Percentiles rank a stretch among this genome's conserved stretches.
These are phyloP conservation scores for Zarea fungicola DNA, from an alignment of 2,329 filamentous ascomycete genomes.

Conservation along the genomic window DNA sequence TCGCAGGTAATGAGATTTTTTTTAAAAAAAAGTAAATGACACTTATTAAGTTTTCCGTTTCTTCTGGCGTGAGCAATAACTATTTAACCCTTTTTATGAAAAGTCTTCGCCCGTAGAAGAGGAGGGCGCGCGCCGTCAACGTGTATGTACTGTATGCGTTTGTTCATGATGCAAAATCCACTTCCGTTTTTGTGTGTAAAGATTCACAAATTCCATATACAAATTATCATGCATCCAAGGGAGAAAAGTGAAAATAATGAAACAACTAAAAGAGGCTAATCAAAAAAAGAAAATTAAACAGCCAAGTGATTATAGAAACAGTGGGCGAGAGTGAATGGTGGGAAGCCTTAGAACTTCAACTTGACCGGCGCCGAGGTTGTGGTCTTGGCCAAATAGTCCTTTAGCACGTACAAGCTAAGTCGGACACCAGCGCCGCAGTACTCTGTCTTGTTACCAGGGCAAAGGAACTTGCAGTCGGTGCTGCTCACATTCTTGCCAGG, in stretches of 20 bases:
- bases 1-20: no score
- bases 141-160: slow-evolving; percentile 1
- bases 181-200: no score
- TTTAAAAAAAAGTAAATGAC: neutral
- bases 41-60: neutral
- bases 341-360: neutral
- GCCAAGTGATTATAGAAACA: neutral
- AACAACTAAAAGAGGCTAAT: no score
- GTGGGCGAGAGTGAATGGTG: neutral
- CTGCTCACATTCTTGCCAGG: slow-evolving; percentile 27
- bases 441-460: slow-evolving; percentile 28
- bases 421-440: slow-evolving; percentile 27
- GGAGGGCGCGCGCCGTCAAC: neutral
- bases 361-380: neutral
- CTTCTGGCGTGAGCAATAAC: neutral
- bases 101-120: neutral
- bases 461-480: slow-evolving; percentile 27
- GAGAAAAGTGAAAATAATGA: no score
- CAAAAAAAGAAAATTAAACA: neutral
- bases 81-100: neutral
- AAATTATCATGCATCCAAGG: no score
- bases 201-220: no score
- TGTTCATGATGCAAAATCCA: no score
- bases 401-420: slow-evolving; percentile 28
- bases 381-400: slow-evolving; percentile 6